Base-by-base conservation (phyloP, 495 filamentous ascomycete species). In the Xylaria nigripes region DNA sequence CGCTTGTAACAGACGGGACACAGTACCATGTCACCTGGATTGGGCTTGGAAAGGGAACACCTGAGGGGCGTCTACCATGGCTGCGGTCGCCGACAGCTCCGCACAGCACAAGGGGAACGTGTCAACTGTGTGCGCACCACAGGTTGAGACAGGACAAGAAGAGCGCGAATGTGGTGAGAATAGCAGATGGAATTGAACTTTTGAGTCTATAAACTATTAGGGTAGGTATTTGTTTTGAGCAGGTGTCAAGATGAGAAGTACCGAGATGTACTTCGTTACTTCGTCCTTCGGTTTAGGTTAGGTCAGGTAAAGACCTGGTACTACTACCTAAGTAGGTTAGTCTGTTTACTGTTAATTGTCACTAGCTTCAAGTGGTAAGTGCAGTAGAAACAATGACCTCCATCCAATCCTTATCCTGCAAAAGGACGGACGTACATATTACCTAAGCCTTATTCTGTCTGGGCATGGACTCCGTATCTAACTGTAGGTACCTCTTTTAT, bases 11-110 rank as follows among this genome's bases (percentile, higher is more conserved):
- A 34, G 53, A 45, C 29, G 48, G 24, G 52, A 45, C 47, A 45
- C 12, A 16, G 32, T 21, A 51, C 41, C 54, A 49, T 51, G 54
- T 57, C 54, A 57, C 54, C 54, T 57, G 32, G 47, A 57, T 57
- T 32, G 54, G 42, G 32, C 48, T 51, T 25, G 47, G 32, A 46
- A 46, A 24, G 48, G 54, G 48, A 51, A 19, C 54, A 38, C 41
- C 32, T 29, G 48, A 42, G 51, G 48, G 48, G 41, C 42, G 54
- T 57, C 54, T 57, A 57, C 54, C 54, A 57, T 57, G 54, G 54
- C 54, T 57, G 54, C 54, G 53, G 46, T 45, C 48, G 46, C 45
- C 29, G 54, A 47, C 32, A 51, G 46, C 42, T 57, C 48, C 45
- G 47, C 45, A 48, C 44, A 54, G 32, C 51, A 40, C 44, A 30